Conservation (phyloP, 148 eudicot genomes). For the Rhododendron vialii region DNA sequence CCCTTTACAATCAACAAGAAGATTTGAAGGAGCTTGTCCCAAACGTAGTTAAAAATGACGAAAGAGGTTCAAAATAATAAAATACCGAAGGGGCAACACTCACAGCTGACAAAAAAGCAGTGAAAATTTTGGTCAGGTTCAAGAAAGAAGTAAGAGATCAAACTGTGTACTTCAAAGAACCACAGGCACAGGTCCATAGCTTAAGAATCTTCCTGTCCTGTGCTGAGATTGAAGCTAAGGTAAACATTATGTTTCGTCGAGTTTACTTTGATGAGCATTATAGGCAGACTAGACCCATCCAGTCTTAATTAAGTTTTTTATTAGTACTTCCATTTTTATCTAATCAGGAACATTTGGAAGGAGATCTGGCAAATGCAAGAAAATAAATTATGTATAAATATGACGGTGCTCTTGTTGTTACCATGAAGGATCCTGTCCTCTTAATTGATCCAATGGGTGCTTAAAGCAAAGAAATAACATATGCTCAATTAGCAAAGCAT, state of each 20-base stretch:
- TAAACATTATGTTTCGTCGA: slow-evolving; percentile 12
- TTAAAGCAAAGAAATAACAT: background rate
- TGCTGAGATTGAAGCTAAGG: slow-evolving; percentile 98
- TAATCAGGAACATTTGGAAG: slow-evolving; percentile 72
- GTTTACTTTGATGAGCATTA: background rate
- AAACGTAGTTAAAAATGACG: background rate
- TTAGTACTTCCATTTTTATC: background rate
- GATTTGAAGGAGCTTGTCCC: background rate
- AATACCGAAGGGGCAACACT: background rate
- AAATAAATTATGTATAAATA: background rate
- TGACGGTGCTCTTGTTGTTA: background rate
- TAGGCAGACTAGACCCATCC: background rate
- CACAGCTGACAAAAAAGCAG: background rate
- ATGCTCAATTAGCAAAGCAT: background rate
- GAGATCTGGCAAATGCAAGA: slow-evolving; percentile 45
- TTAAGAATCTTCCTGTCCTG: slow-evolving; percentile 32
- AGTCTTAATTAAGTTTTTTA: background rate
- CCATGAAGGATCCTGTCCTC: background rate
- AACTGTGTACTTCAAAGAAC: background rate
- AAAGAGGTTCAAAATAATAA: background rate
- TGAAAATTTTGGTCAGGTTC: background rate
- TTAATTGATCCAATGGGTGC: background rate
- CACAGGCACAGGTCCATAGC: background rate
- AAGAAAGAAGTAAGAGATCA: background rate
- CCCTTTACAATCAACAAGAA: background rate